Conservation (phyloP, 306 rosid species). For the Ammopiptanthus mongolicus region DNA sequence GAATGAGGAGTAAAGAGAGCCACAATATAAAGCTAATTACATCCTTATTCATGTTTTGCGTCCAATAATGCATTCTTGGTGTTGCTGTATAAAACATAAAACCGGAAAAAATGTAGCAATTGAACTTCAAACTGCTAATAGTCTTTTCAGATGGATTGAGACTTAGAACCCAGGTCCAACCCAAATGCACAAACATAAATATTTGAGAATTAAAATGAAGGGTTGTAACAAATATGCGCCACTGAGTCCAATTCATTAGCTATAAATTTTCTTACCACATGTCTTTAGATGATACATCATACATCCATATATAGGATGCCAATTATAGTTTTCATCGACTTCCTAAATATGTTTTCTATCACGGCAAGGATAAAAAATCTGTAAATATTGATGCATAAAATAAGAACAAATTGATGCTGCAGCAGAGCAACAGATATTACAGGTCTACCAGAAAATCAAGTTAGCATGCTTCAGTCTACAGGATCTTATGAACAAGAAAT, state of each 20-base stretch:
- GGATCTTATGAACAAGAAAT: background rate
- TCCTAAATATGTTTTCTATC: background rate
- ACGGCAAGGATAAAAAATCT: background rate
- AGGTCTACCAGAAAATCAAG: conserved; percentile 3
- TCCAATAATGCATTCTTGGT: conserved; percentile 9
- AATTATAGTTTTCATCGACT: background rate
- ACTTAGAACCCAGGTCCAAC: background rate
- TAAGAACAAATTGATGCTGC: conserved; percentile 8
- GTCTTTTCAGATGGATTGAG: background rate
- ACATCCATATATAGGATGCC: background rate
- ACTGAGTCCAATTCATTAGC: background rate
- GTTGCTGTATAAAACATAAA: background rate
- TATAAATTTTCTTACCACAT: background rate
- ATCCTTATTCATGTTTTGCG: conserved; percentile 1
- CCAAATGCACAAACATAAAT: background rate
- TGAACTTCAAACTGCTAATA: background rate
- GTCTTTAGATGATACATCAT: background rate
- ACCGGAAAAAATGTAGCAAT: background rate
- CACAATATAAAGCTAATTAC: background rate
- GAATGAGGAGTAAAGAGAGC: conserved; percentile 2
- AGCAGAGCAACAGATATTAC: background rate
- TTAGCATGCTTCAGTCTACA: background rate
- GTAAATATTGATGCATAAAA: background rate
- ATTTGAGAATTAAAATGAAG: background rate
- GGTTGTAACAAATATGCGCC: background rate